Percentiles rank a stretch among this genome's conserved stretches.
Evolutionary conservation across 805 yeast species (phyloP).

Genomic region (Starmerella sp.): DNA sequence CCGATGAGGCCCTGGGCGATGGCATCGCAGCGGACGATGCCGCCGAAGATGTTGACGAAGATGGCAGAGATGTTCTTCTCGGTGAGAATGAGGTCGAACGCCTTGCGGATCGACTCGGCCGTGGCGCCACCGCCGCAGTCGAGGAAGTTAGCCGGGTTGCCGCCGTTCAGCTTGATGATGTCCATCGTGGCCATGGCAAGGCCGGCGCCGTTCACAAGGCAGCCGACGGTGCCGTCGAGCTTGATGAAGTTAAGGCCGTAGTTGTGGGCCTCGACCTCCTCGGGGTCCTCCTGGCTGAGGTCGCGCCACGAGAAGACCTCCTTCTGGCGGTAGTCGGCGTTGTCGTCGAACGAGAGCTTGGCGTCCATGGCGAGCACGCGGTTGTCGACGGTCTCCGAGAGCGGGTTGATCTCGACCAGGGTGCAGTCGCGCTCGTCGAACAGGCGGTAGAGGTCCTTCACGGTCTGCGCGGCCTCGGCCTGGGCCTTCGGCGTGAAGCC

Average conservation of each 20-base stretch:
- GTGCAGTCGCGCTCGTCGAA: conserved; percentile 90
- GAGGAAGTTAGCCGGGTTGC: conserved; percentile 97
- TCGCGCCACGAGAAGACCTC: conserved; percentile 97
- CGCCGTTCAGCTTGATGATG: conserved; percentile 94
- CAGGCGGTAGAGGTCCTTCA: conserved; percentile 77
- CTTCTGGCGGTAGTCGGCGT: conserved; percentile 87
- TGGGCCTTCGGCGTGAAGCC: conserved; percentile 72
- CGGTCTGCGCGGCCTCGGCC: conserved; percentile 77
- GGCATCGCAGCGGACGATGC: conserved; percentile 98
- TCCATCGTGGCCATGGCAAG: conserved; percentile 99
- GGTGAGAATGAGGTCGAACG: conserved; percentile 82
- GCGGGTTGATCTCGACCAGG: conserved; percentile 97
- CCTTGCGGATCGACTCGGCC: conserved; percentile 94
- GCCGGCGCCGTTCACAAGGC: conserved; percentile 99
- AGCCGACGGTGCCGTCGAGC: conserved; percentile 96
- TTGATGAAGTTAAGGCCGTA: conserved; percentile 91
- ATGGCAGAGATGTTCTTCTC: conserved; percentile 87
- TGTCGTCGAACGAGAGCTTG: conserved; percentile 95
- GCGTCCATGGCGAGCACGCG: conserved; percentile 97
- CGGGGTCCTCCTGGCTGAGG: conserved; percentile 92
- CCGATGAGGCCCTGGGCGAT: conserved; percentile 96
- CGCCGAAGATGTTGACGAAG: conserved; percentile 97
- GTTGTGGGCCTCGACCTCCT: conserved; percentile 85
- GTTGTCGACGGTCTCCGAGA: conserved; percentile 83
- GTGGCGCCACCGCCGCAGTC: conserved; percentile 99